Evolutionary conservation across 2,329 filamentous ascomycete genomes (phyloP), one percentile per base, ranked within the genome.

Genomic region (Sarocladium kiliense): DNA sequence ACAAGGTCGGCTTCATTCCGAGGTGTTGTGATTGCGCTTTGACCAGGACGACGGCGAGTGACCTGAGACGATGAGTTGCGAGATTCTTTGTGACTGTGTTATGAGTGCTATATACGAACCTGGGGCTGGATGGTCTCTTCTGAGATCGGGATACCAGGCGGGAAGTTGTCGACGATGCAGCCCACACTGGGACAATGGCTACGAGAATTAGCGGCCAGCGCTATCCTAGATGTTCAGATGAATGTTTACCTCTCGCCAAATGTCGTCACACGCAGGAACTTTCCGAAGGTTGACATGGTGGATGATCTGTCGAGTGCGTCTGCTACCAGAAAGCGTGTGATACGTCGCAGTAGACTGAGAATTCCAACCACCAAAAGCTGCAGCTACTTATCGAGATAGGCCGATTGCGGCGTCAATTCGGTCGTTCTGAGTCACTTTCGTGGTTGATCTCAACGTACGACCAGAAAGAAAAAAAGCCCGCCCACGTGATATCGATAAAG

Each of bases 81-180:
- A 21, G 12, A 19, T 27, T 3, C 21, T 7, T 4, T 34, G 9
- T 19, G 16, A 14, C 21, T 7, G 12, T 18, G 47, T 18, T n/a
- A 45, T 4, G 10, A 7, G 14, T 45, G 7, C 32, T 26, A 41
- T 18, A 25, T n/a, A 41, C 36, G 41, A 16, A 97, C 89, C 75
- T 97, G 91, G 50, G 91, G 91, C 74, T 99, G 93, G 68, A 97
- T 95, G 67, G 95, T 90, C 55, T 77, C 79, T 73, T 96, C 92
- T 59, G 84, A 88, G 70, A 97, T 84, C 65, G 86, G 77, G 79
- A 97, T 87, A 65, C 90, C 89, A 14, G 94, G 92, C 34, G 93
- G 94, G 67, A 85, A 89, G 64, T 91, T 91, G 70, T 97, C 93
- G 73, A 97, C 87, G 66, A 97, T 97, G 77, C 90, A 95, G 67